phyloP scores from a whole-genome alignment of 1,139 yeast species.

The Suhomyces chickasaworum region DNA sequence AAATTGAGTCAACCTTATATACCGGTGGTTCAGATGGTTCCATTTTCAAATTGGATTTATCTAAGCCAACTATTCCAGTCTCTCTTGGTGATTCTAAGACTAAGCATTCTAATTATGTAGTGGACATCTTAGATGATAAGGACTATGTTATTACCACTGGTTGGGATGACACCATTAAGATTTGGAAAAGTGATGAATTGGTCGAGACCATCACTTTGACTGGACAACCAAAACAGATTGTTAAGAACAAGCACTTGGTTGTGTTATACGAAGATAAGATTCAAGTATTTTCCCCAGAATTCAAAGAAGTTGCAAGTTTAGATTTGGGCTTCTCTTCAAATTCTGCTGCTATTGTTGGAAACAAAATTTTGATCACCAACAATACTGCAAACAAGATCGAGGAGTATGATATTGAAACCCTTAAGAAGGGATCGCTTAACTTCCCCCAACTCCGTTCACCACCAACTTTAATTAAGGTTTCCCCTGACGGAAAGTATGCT shows the following conservation, averaged over 20 bases:
- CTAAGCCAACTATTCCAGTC: conserved; percentile 31
- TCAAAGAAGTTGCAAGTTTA: conserved; percentile 25
- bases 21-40: conserved; percentile 90
- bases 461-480: conserved; percentile 64
- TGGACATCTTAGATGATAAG: conserved; percentile 36
- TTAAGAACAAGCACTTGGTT: conserved; percentile 31
- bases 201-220: conserved; percentile 36
- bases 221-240: conserved; percentile 66
- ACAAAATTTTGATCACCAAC: conserved; percentile 54
- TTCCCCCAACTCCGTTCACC: conserved; percentile 60
- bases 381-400: conserved; percentile 38
- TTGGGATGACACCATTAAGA: conserved; percentile 84
- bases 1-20: conserved; percentile 32
- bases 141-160: conserved; percentile 57
- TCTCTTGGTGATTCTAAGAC: conserved; percentile 29
- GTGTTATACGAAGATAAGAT: conserved; percentile 54
- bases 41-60: conserved; percentile 57
- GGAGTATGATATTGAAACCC: conserved; percentile 23
- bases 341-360: conserved; percentile 35
- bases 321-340: conserved; percentile 42
- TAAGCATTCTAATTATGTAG: conserved; percentile 61
- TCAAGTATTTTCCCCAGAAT: conserved; percentile 31
- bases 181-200: conserved; percentile 37
- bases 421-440: conserved; percentile 19
- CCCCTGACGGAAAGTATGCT: conserved; percentile 66